phyloP scores from a whole-genome alignment of 306 rosid species.

The Fragaria ananassa region DNA sequence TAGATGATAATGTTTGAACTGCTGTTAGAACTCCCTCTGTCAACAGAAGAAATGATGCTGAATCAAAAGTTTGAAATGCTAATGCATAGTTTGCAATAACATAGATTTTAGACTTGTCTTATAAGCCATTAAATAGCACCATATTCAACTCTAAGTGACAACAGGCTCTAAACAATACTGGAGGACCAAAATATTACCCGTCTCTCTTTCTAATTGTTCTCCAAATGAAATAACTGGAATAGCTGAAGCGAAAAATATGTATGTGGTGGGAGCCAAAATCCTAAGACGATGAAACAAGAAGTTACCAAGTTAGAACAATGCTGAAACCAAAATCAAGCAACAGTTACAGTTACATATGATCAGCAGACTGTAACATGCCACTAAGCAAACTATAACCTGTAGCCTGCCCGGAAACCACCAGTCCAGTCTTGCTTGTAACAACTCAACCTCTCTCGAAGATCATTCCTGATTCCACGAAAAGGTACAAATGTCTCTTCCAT shows the following conservation, averaged over 20 bases:
- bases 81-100: neutral
- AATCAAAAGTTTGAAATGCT: slow-evolving; percentile 18
- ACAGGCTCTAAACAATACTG: neutral
- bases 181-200: slow-evolving; percentile 36
- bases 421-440: slow-evolving; percentile 79
- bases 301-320: slow-evolving; percentile 8
- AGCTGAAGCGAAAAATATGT: slow-evolving; percentile 78
- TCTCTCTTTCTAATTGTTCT: slow-evolving; percentile 72
- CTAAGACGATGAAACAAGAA: slow-evolving; percentile 28
- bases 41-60: slow-evolving; percentile 17
- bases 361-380: neutral
- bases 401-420: slow-evolving; percentile 58
- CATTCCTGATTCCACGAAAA: slow-evolving; percentile 63
- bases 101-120: neutral
- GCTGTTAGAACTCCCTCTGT: slow-evolving; percentile 76
- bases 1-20: slow-evolving; percentile 83
- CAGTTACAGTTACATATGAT: neutral
- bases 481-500: slow-evolving; percentile 80
- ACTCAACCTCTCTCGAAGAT: slow-evolving; percentile 49
- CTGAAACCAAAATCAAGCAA: slow-evolving; percentile 14
- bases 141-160: neutral
- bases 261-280: slow-evolving; percentile 78
- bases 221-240: slow-evolving; percentile 81
- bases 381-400: slow-evolving; percentile 41
- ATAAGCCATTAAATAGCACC: slow-evolving; percentile 1